These are phyloP conservation scores for Huntiella omanensis DNA, from an alignment of 2,329 filamentous ascomycete genomes.

Conservation along the genomic window DNA sequence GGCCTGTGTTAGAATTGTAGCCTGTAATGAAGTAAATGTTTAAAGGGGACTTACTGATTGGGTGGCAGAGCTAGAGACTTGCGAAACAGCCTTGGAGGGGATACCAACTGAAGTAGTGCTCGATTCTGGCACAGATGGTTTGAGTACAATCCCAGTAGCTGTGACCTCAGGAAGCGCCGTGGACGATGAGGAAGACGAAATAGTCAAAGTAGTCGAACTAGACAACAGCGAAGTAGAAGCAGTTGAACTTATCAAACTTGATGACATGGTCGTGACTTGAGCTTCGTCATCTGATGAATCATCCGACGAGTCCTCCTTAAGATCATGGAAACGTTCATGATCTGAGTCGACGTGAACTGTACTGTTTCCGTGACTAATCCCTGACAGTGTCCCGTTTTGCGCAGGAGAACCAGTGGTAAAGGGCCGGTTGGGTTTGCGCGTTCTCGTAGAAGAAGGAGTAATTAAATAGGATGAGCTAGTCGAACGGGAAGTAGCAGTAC, in stretches of 20 bases:
- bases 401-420: too few relatives aligned
- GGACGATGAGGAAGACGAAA: background rate
- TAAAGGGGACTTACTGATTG: constrained; percentile 3
- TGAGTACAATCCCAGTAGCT: too few relatives aligned
- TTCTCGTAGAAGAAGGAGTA: background rate
- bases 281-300: too few relatives aligned
- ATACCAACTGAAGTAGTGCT: background rate
- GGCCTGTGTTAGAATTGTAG: too few relatives aligned
- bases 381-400: too few relatives aligned
- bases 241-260: too few relatives aligned
- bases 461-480: background rate
- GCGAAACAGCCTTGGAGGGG: background rate
- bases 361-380: background rate
- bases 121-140: background rate
- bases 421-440: too few relatives aligned
- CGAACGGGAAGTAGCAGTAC: background rate
- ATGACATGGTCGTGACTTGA: too few relatives aligned
- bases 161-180: background rate
- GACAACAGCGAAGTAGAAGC: too few relatives aligned
- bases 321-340: background rate
- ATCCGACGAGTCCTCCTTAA: background rate
- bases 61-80: constrained; percentile 2
- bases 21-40: background rate
- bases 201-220: background rate
- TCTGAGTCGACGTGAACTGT: background rate